phyloP scores from a whole-genome alignment of 257 asterid species.

The Solanum neorickii region DNA sequence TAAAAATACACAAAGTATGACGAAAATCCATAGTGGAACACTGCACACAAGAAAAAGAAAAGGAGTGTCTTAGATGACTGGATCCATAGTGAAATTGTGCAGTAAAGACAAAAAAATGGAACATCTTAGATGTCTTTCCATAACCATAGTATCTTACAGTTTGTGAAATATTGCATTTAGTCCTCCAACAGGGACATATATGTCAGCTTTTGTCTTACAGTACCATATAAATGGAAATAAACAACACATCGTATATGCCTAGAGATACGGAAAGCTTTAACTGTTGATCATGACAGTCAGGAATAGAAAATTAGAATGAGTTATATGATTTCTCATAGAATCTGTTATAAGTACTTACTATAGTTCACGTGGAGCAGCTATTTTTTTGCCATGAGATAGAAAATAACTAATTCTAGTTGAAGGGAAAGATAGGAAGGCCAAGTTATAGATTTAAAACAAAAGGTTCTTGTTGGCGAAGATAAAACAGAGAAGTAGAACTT shows the following conservation, averaged over 20 bases:
- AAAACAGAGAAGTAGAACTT: background rate
- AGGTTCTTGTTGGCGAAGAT: background rate
- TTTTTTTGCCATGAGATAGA: background rate
- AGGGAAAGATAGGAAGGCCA: background rate
- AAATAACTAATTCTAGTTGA: background rate
- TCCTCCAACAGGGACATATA: background rate
- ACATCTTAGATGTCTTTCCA: background rate
- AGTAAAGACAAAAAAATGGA: background rate
- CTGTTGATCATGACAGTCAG: background rate
- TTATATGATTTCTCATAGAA: background rate
- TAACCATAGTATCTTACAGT: background rate
- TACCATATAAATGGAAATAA: background rate
- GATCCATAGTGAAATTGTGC: background rate
- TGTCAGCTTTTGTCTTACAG: background rate
- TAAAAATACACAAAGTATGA: slow-evolving; percentile 26
- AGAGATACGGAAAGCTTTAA: background rate
- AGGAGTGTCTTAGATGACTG: background rate
- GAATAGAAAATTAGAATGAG: background rate
- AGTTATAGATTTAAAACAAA: background rate
- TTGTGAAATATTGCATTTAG: background rate
- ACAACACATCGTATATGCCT: background rate
- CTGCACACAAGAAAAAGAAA: slow-evolving; percentile 13
- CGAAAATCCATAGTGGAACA: slow-evolving; percentile 38
- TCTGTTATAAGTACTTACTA: background rate
- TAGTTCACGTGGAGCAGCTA: background rate